Base-by-base conservation (phyloP, 148 eudicot genomes). In the Nepenthes mirabilis region DNA sequence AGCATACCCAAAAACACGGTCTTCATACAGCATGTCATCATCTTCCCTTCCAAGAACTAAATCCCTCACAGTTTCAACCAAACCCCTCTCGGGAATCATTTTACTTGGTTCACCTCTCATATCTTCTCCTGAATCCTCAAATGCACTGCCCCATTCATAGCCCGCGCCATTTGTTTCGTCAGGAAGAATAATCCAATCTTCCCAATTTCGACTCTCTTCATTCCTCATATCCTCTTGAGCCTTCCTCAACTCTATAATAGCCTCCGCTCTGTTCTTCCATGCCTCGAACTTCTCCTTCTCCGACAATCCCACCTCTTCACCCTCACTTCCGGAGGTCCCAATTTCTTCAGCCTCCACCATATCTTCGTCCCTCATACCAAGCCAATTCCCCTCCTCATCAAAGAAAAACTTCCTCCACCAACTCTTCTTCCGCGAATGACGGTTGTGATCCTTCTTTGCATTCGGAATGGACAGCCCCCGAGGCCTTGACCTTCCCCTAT, bases 241-340 rank as follows among this genome's bases (percentile, higher is more conserved):
- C 75, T 94, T 97, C 73, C 91, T 86, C 61, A 94, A 57, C 62
- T 94, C 99, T 6, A 82, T 67, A 40, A 94, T 84, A 14, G 95
- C 91, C 84, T 94, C 99, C 0, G 95, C 99, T 54, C 99, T 78
- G 67, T 83, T 84, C 79, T 64, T 89, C 99, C 99, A 94, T n/a
- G 78, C 91, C 74, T 94, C 97, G 14, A 94, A 94, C 60, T 78
- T 89, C 61, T 84, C 95, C 64, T 70, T 70, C 58, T 87, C 93
- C 0, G 87, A 76, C 36, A 74, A 55, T 37, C 68, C 76, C 2
- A 77, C 83, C 49, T 70, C 79, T 36, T 5, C 37, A 34, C 52
- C 58, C 47, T 11, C 60, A 10, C 33, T 49, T 13, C 66, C 57
- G 13, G 52, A 47, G 50, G 11, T 53, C 53, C 54, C 65, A 56